A percentile compares a stretch with the other conserved stretches of the same genome.
These are phyloP conservation scores for Dionaea muscipula DNA, from an alignment of 179 eudicot species.

Conservation along the genomic window DNA sequence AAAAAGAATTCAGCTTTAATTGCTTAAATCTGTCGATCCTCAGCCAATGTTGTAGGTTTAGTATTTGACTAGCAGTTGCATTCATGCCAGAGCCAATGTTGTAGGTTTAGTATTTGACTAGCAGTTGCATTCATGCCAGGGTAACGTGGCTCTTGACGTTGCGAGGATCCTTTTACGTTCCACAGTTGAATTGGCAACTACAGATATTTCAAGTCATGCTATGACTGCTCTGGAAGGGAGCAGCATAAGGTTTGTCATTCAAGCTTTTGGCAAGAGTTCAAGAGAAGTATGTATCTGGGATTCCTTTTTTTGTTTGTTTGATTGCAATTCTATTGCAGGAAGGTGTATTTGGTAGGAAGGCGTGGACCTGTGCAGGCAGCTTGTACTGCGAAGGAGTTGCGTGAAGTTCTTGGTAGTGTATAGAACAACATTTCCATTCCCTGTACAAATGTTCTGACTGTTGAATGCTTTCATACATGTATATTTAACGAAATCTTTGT, in stretches of 20 bases:
- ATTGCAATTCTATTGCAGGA: conserved; percentile 32
- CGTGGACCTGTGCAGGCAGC: conserved; percentile 99
- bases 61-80: not conserved
- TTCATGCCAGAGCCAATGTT: conserved; percentile 38
- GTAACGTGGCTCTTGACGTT: conserved; percentile 95
- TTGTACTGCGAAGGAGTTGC: conserved; percentile 93
- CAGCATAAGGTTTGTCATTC: conserved; percentile 50
- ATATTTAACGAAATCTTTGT: too few species aligned
- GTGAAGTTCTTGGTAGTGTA: conserved; percentile 72
- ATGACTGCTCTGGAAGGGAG: conserved; percentile 60
- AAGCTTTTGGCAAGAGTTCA: not conserved
- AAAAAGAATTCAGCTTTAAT: too few species aligned
- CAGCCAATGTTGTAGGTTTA: too few species aligned
- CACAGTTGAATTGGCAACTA: conserved; percentile 51
- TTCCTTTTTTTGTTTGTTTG: conserved; percentile 6
- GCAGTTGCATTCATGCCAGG: conserved; percentile 27
- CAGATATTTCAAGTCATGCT: conserved; percentile 79
- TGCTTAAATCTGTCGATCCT: too few species aligned
- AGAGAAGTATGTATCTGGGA: not conserved
- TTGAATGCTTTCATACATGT: too few species aligned
- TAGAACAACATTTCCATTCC: not conserved
- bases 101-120: too few species aligned
- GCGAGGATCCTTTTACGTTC: conserved; percentile 77
- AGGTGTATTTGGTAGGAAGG: conserved; percentile 86
- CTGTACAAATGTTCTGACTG: not conserved